Conservation (phyloP, 1,139 yeast species). For the Taphrina deformans region DNA sequence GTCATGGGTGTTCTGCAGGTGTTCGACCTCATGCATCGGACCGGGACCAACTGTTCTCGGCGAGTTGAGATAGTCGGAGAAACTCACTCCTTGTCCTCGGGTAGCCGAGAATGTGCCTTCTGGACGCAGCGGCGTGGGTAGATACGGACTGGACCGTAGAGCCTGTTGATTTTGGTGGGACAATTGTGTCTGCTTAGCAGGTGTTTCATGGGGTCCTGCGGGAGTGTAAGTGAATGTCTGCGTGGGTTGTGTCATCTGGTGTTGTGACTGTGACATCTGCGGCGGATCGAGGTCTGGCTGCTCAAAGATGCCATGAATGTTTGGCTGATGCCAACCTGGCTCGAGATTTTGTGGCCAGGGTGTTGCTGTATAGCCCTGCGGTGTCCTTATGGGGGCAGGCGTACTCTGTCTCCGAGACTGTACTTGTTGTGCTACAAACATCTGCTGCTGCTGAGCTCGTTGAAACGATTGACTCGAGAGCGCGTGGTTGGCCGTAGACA, state of each 20-base stretch:
- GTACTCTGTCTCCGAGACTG: neutral
- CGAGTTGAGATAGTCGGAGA: conserved; percentile 6
- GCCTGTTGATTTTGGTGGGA: neutral
- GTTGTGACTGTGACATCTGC: neutral
- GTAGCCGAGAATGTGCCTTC: conserved; percentile 10
- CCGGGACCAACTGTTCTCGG: conserved; percentile 18
- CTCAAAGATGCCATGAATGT: neutral
- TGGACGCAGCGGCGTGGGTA: conserved; percentile 22
- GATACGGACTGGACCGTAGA: conserved; percentile 20
- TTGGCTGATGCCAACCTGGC: neutral
- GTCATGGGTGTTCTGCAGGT: neutral
- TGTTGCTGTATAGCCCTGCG: neutral
- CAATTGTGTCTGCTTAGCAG: neutral
- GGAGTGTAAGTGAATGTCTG: neutral
- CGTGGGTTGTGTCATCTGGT: neutral
- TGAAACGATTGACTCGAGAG: conserved; percentile 1
- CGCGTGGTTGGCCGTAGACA: neutral
- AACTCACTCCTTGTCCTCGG: conserved; percentile 5
- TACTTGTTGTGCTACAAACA: conserved; percentile 2
- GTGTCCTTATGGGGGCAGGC: neutral
- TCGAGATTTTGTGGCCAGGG: conserved; percentile 10
- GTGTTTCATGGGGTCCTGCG: neutral
- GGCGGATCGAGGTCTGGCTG: neutral
- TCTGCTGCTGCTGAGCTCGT: conserved; percentile 14
- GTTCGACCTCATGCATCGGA: conserved; percentile 9